Percentiles rank a stretch among this genome's conserved stretches.
phyloP scores from a whole-genome alignment of 78 protist genomes.

The Cyanophora paradoxa region DNA sequence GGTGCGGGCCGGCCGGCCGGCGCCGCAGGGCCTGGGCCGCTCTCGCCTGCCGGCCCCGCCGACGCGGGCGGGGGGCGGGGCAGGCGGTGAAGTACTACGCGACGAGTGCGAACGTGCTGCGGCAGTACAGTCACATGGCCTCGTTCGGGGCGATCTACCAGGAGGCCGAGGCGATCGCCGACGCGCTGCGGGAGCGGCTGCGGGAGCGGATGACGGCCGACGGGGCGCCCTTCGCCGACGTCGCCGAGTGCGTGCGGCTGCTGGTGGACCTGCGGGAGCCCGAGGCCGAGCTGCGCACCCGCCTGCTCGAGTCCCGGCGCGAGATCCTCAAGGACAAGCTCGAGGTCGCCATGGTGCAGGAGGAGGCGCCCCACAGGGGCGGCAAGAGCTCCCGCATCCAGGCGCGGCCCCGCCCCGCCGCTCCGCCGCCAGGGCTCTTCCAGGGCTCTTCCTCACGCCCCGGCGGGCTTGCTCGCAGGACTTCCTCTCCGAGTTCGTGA shows the following conservation, averaged over 20 bases:
- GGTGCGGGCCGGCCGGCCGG: not conserved
- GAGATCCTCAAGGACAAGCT: too few species aligned
- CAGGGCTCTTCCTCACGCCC: too few species aligned
- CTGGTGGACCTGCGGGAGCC: not conserved
- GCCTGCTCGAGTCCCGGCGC: not conserved
- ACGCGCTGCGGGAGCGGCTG: not conserved
- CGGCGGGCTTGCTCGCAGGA: too few species aligned
- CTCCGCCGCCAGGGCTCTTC: too few species aligned
- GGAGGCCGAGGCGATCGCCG: slow-evolving; percentile 20
- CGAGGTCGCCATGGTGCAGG: too few species aligned
- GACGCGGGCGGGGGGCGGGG: not conserved
- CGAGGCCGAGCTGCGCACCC: not conserved
- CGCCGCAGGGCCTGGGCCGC: not conserved
- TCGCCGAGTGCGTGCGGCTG: not conserved
- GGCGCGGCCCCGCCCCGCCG: too few species aligned
- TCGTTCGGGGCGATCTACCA: slow-evolving; percentile 52
- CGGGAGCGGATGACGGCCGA: not conserved
- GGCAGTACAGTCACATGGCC: slow-evolving; percentile 73
- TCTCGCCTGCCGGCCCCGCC: not conserved
- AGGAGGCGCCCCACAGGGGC: too few species aligned
- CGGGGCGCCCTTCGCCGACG: not conserved
- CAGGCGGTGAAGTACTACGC: slow-evolving; percentile 68
- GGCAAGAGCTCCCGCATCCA: too few species aligned
- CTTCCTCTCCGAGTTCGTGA: too few species aligned
- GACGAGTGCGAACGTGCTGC: slow-evolving; percentile 52